Base-by-base conservation (phyloP, 768 basidiomycete species). In the Kwoniella sp. region DNA sequence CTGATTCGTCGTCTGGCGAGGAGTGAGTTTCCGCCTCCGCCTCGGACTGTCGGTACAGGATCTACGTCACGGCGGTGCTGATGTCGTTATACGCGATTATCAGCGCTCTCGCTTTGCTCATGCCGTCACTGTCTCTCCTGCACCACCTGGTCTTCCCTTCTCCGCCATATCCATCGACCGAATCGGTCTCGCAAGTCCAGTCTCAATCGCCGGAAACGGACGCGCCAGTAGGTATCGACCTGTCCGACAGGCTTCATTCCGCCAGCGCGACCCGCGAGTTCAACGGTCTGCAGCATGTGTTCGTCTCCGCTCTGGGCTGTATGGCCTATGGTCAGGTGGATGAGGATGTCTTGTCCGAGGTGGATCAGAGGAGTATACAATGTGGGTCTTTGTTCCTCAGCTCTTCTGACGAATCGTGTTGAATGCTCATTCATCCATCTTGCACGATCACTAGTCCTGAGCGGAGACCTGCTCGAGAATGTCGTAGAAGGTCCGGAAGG, bases 401-500 rank as follows among this genome's bases (percentile, higher is more conserved):
- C n/a, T n/a, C n/a, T n/a, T n/a, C n/a, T n/a, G n/a, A n/a, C n/a
- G n/a, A n/a, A n/a, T n/a, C n/a, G n/a, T n/a, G n/a, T n/a, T n/a
- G n/a, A n/a, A n/a, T n/a, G n/a, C n/a, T n/a, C n/a, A n/a, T n/a
- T n/a, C n/a, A n/a, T n/a, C n/a, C n/a, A n/a, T n/a, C n/a, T n/a
- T n/a, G n/a, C n/a, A n/a, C n/a, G n/a, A n/a, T n/a, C n/a, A n/a
- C 11, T 37, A 71, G 70, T 63, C 40, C 56, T 73, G 12, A 63
- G 67, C 29, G 63, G 65, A 28, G 71, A 73, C 45, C 46, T 73
- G 33, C 57, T 73, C 11, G 71, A 71, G 27, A 46, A 46, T 5
- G 65, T 69, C 6, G 63, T 68, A 3, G 71, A 73, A 54, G 71
- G 69, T 26, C 71, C 71, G 14, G 71, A 73, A 44, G 65, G 62